These are phyloP conservation scores for Ogataea zsoltii DNA, from an alignment of 805 yeast species.

Conservation along the genomic window DNA sequence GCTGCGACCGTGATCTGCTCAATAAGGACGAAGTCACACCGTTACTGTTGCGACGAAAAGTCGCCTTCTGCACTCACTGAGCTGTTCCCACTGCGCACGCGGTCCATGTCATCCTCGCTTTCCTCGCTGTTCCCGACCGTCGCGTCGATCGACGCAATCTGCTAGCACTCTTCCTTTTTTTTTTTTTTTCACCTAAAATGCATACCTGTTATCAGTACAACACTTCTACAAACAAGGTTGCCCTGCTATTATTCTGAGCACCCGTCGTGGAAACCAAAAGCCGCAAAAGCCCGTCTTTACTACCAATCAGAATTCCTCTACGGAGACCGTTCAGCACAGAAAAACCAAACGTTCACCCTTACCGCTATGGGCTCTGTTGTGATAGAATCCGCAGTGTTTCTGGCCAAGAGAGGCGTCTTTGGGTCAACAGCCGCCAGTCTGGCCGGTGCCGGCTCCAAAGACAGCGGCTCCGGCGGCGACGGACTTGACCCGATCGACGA, in stretches of 20 bases:
- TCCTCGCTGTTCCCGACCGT: too few relatives aligned
- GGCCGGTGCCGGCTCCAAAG: slow-evolving; percentile 2
- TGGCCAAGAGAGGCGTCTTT: slow-evolving; percentile 28
- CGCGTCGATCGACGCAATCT: slow-evolving; percentile 2
- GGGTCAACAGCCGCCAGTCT: slow-evolving; percentile 23
- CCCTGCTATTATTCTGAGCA: background rate
- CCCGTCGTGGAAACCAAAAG: background rate
- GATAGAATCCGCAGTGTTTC: slow-evolving; percentile 19
- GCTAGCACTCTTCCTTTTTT: background rate
- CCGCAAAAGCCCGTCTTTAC: too few relatives aligned
- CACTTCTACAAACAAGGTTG: background rate
- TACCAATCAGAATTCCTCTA: too few relatives aligned
- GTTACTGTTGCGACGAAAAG: too few relatives aligned
- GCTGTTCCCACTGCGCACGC: too few relatives aligned
- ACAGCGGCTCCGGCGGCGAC: slow-evolving; percentile 10
- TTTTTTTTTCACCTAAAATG: background rate
- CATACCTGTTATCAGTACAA: slow-evolving; percentile 5
- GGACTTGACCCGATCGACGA: slow-evolving; percentile 38
- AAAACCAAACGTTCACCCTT: background rate
- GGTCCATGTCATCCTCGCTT: too few relatives aligned
- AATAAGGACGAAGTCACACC: too few relatives aligned
- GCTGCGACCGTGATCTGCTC: too few relatives aligned
- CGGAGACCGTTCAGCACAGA: background rate
- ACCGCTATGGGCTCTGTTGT: slow-evolving; percentile 23
- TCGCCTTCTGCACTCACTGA: too few relatives aligned